Evolutionary conservation across 2,329 filamentous ascomycete genomes (phyloP).

Genomic region (Nannizziopsis arthrosporioides): DNA sequence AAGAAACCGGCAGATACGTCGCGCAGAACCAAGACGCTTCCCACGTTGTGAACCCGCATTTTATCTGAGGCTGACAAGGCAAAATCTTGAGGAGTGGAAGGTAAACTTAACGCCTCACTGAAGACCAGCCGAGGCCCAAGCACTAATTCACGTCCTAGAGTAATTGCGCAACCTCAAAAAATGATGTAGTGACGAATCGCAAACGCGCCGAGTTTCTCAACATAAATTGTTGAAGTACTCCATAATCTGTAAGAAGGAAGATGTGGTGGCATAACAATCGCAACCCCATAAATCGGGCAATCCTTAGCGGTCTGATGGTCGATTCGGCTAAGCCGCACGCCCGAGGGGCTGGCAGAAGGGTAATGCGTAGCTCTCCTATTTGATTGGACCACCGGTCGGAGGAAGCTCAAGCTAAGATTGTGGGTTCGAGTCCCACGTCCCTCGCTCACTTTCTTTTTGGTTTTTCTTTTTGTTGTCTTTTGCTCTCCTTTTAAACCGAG

Average conservation of each 20-base stretch:
- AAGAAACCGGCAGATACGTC: no score
- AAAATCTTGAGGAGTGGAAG: no score
- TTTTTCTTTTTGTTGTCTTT: not conserved
- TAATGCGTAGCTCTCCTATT: slow-evolving; percentile 18
- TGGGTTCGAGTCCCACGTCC: slow-evolving; percentile 18
- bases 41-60: no score
- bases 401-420: slow-evolving; percentile 16
- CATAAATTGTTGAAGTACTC: no score
- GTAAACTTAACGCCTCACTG: no score
- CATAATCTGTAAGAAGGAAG: not conserved
- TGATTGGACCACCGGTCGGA: slow-evolving; percentile 8
- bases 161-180: no score
- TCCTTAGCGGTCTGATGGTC: slow-evolving; percentile 2
- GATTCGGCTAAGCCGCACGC: not conserved
- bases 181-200: no score
- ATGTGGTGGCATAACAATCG: not conserved
- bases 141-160: no score
- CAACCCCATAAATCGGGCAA: not conserved
- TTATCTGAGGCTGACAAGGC: no score
- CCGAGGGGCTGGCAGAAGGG: slow-evolving; percentile 17
- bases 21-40: no score
- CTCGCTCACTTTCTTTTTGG: slow-evolving; percentile 11
- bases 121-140: no score
- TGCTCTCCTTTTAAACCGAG: not conserved
- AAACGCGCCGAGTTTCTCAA: no score